A percentile compares a stretch with the other conserved stretches of the same genome.
Conservation (phyloP, 2,329 filamentous ascomycete genomes). For the Fusarium sambucinum region DNA sequence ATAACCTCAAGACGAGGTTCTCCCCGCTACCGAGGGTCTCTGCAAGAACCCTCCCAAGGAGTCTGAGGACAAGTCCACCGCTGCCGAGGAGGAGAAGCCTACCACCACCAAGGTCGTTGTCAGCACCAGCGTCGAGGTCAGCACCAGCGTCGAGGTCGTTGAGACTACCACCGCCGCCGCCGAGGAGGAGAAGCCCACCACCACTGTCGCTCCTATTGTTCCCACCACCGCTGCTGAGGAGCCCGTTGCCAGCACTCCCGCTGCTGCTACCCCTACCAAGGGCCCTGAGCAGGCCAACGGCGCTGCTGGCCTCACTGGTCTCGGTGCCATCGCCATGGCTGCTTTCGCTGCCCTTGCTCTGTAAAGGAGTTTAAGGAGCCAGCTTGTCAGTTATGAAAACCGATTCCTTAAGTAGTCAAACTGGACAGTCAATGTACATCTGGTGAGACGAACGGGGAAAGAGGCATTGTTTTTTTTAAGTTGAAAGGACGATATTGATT, state of each 20-base stretch:
- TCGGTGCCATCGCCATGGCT: slow-evolving; percentile 52
- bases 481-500: slow-evolving; percentile 19
- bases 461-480: slow-evolving; percentile 28
- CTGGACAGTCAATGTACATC: background rate
- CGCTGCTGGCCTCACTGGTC: slow-evolving; percentile 50
- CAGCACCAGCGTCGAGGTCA: slow-evolving; percentile 7
- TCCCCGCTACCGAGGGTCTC: slow-evolving; percentile 54
- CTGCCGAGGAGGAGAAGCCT: slow-evolving; percentile 14
- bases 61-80: slow-evolving; percentile 16
- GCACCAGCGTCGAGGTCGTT: slow-evolving; percentile 9
- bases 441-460: background rate
- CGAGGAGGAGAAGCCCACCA: background rate
- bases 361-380: slow-evolving; percentile 46
- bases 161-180: slow-evolving; percentile 16
- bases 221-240: slow-evolving; percentile 14
- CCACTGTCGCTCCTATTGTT: background rate
- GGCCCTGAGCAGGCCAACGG: slow-evolving; percentile 30
- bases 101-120: slow-evolving; percentile 20
- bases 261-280: slow-evolving; percentile 9
- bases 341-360: slow-evolving; percentile 53
- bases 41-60: slow-evolving; percentile 45
- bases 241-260: slow-evolving; percentile 22
- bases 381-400: slow-evolving; percentile 12
- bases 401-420: background rate
- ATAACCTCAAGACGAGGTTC: slow-evolving; percentile 52